phyloP scores from a whole-genome alignment of 108 stramenopile genomes.

The Skeletonema tropicum region DNA sequence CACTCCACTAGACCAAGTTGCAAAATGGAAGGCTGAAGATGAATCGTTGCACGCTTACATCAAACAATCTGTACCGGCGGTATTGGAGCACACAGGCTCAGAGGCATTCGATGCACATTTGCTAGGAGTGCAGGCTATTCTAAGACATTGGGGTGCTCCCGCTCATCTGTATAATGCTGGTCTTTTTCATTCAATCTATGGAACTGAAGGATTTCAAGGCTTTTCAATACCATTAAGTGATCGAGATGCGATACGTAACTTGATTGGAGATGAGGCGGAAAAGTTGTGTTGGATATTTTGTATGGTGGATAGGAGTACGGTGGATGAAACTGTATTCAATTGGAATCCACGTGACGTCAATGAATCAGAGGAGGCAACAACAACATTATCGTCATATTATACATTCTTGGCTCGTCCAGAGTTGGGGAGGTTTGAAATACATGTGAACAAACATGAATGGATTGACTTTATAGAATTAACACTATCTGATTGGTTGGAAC shows the following conservation, averaged over 20 bases:
- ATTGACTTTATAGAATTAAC: slow-evolving; percentile 75
- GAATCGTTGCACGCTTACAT: slow-evolving; percentile 57
- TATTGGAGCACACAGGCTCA: slow-evolving; percentile 74
- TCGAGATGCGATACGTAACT: slow-evolving; percentile 48
- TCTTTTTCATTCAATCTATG: slow-evolving; percentile 82
- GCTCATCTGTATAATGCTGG: slow-evolving; percentile 58
- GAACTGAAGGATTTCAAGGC: slow-evolving; percentile 85
- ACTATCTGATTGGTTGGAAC: slow-evolving; percentile 82
- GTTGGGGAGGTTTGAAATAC: slow-evolving; percentile 67
- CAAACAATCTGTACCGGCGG: slow-evolving; percentile 54
- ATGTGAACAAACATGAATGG: slow-evolving; percentile 66
- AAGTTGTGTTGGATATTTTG: slow-evolving; percentile 75
- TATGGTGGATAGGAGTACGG: slow-evolving; percentile 74
- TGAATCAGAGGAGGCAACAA: not conserved
- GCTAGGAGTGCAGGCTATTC: slow-evolving; percentile 64
- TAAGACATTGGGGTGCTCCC: slow-evolving; percentile 71
- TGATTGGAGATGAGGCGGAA: slow-evolving; percentile 75
- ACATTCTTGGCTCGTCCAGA: slow-evolving; percentile 65
- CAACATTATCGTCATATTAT: not conserved
- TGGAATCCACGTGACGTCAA: slow-evolving; percentile 29
- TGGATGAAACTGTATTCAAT: slow-evolving; percentile 67
- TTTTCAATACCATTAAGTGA: slow-evolving; percentile 64
- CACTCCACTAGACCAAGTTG: slow-evolving; percentile 34
- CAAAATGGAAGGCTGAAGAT: slow-evolving; percentile 55
- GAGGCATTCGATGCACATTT: slow-evolving; percentile 77